Base-by-base conservation (phyloP, 306 rosid genomes). In the Vachellia collinsii region DNA sequence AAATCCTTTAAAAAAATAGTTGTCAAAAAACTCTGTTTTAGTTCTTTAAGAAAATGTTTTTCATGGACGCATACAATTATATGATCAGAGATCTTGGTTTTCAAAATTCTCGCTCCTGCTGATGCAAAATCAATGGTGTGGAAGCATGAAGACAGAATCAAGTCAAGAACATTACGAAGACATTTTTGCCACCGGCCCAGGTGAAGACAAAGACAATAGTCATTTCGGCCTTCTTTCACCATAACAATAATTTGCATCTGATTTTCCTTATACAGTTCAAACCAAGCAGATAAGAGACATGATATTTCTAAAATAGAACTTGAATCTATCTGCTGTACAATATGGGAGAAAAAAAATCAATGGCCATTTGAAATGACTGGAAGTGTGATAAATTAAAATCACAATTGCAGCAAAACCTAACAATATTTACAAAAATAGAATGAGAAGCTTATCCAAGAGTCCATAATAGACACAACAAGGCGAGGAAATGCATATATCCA, bases 261-360 rank as follows among this genome's bases (percentile, higher is more conserved):
- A 64, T 64, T 50, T 50, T 13, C 56, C 56, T 50, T 0, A 50
- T 17, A 50, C 5, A 50, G 56, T 50, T 50, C 56, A 50, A 14
- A n/a, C 6, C 14, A 50, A 14, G 7, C 56, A 50, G 39, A 62
- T 29, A 25, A 38, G 29, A 65, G 29, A 65, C 36, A 29, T 8
- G 7, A 63, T 50, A 50, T 46, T 61, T 70, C 73, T 37, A 75
- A 22, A 48, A 47, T 8, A 39, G 74, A 53, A 41, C 76, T 78
- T 66, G 66, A 72, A 51, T 23, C 67, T n/a, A 16, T 39, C 42
- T 36, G 3, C 37, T 6, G 3, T 23, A 29, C 34, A 0, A 29
- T 29, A 29, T 29, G 34, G 34, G 34, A 29, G 1, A 29, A 29
- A 29, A 29, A 29, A 29, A 29, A 29, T 29, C 34, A 29, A 29